Evolutionary conservation across 2,329 filamentous ascomycete genomes (phyloP), one percentile per base, ranked within the genome.

Genomic region (Sphaerulina populicola): DNA sequence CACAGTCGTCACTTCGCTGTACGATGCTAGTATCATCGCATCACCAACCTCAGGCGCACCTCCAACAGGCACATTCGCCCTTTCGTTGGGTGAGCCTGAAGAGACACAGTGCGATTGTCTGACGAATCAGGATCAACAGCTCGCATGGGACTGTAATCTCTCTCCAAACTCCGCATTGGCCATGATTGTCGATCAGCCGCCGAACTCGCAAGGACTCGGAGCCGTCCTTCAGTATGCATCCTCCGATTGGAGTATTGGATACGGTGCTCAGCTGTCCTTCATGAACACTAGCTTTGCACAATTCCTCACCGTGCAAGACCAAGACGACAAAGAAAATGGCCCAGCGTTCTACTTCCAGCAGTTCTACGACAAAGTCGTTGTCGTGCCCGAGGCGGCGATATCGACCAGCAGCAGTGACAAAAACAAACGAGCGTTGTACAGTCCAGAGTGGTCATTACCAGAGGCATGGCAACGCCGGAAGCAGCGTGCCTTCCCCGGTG

Each of bases 111-210:
- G 71, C 37, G 71, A 73, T 0, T 87, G 83, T 62, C 72, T 86
- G 53, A 72, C 72, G 30, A 73, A 83, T 50, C 70, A 74, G 0
- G 71, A 66, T 0, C 76, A 82, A 58, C 69, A 72, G n/a, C 66
- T 72, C 44, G 77, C 82, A 0, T 87, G 83, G 83, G 78, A 73
- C 52, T 87, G 83, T 63, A 72, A 77, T 10, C 71, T 84, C 7
- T 57, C 58, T 38, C 61, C 61, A 21, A 56, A 58, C 9, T 56
- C 60, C 9, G 57, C 59, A 12, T 51, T 64, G 18, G 65, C 58
- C 14, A 60, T 69, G 41, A 58, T 51, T 31, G 60, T 69, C 23
- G 56, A 47, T n/a, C 51, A 43, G 12, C 47, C 56, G 9, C 56
- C 56, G 8, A 54, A 56, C 15, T 49, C 54, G 12, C 55, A 55